phyloP scores from a whole-genome alignment of 2,329 filamentous ascomycete genomes.

The Aspergillus oerlinghausenensis region DNA sequence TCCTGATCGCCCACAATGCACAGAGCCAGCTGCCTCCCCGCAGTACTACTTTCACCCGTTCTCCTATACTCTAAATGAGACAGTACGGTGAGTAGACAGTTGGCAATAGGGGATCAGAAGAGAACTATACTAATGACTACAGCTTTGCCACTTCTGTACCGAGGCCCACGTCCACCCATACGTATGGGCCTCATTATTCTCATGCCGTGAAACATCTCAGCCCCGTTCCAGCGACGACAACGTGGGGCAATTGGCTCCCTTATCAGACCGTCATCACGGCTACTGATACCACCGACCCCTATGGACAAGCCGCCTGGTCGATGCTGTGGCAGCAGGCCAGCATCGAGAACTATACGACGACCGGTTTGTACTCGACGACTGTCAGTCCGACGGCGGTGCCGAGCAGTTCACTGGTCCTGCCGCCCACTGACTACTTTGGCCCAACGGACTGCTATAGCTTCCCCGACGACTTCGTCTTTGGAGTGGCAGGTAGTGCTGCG shows the following conservation, averaged over 20 bases:
- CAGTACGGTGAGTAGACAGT: background rate
- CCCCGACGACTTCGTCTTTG: conserved; percentile 40
- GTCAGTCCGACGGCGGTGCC: conserved; percentile 53
- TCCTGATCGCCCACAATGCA: conserved; percentile 2
- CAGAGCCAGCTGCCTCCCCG: background rate
- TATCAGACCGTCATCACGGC: conserved; percentile 22
- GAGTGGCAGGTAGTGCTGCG: conserved; percentile 39
- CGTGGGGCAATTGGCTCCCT: conserved; percentile 34
- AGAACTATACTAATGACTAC: background rate
- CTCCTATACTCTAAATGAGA: conserved; percentile 2
- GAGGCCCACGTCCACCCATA: background rate
- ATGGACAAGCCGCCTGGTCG: conserved; percentile 35
- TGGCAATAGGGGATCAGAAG: background rate
- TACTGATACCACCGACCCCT: conserved; percentile 25
- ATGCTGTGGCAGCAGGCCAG: conserved; percentile 29
- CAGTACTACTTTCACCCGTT: background rate
- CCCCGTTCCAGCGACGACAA: conserved; percentile 17
- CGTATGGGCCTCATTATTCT: background rate
- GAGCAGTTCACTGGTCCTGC: conserved; percentile 51
- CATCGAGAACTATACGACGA: conserved; percentile 29
- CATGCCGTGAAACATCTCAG: background rate
- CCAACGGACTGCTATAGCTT: conserved; percentile 34
- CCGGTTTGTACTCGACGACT: conserved; percentile 47
- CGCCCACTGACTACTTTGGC: conserved; percentile 49
- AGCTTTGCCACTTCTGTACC: background rate